Percentiles rank a stretch among this genome's conserved stretches.
phyloP scores from a whole-genome alignment of 164 flowering plant species.

The Cinnamomum micranthum region DNA sequence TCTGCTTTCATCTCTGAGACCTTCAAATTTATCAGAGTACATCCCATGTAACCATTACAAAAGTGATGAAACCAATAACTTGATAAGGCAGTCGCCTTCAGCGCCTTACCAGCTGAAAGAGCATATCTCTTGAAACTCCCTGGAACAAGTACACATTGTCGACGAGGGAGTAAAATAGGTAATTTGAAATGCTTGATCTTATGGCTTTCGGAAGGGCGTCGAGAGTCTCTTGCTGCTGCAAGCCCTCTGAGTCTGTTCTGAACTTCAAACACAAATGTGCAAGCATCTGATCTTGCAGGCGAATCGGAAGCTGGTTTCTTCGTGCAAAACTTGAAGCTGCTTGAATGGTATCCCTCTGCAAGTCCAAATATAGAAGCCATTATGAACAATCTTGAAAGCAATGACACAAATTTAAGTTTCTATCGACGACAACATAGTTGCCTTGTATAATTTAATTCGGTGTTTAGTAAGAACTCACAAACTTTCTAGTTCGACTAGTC shows the following conservation, averaged over 20 bases:
- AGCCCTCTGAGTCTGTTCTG: constrained; percentile 87
- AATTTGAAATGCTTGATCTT: constrained; percentile 80
- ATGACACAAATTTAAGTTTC: not conserved
- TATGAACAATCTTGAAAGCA: not conserved
- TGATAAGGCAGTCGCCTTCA: not conserved
- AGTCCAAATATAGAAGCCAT: constrained; percentile 2
- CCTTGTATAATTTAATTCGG: not conserved
- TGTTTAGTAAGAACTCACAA: constrained; percentile 46
- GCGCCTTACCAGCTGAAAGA: constrained; percentile 76
- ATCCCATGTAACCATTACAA: not conserved
- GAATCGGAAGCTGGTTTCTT: constrained; percentile 65
- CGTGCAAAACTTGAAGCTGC: constrained; percentile 88
- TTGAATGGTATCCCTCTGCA: constrained; percentile 85
- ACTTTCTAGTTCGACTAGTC: constrained; percentile 77
- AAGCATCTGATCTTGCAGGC: constrained; percentile 93
- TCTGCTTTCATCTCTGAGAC: constrained; percentile 96
- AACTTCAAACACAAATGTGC: constrained; percentile 87
- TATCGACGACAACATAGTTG: too few relatives aligned
- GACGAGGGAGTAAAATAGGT: constrained; percentile 71
- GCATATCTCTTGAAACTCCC: constrained; percentile 79
- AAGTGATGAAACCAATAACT: not conserved
- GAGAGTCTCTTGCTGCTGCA: constrained; percentile 86
- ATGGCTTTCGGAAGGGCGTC: constrained; percentile 92
- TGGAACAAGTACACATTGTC: constrained; percentile 75
- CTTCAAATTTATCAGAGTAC: constrained; percentile 26